A percentile compares a stretch with the other conserved stretches of the same genome.
Evolutionary conservation across 129 eudicot genomes (phyloP).

Genomic region (Arctium minus): DNA sequence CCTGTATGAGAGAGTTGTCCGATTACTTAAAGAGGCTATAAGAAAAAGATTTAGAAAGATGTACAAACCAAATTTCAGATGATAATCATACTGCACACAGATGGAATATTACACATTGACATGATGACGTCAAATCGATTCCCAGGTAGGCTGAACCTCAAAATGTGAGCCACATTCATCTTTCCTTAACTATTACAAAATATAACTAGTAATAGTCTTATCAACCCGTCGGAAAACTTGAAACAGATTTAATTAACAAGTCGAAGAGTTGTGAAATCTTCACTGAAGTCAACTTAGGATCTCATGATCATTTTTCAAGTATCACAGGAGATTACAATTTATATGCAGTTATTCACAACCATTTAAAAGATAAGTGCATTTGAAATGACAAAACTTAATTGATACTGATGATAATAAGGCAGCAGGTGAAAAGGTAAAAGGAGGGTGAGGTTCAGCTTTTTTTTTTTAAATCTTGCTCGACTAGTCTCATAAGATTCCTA

Average conservation of each 20-base stretch:
- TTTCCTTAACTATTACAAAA: background rate
- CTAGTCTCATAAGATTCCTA: background rate
- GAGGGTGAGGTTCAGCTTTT: background rate
- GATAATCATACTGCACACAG: constrained; percentile 8
- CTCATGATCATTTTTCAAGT: background rate
- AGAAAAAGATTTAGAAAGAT: background rate
- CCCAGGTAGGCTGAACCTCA: background rate
- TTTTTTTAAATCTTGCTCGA: background rate
- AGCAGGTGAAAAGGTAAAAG: background rate
- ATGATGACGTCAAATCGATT: background rate
- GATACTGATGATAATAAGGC: background rate
- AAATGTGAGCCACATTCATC: background rate
- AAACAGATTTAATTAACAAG: constrained; percentile 1
- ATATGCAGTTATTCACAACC: background rate
- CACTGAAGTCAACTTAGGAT: background rate
- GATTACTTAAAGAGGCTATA: background rate
- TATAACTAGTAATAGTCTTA: background rate
- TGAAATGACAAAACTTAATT: background rate
- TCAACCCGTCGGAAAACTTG: background rate
- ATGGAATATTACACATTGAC: background rate
- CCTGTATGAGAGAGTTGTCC: constrained; percentile 33
- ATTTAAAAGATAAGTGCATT: background rate
- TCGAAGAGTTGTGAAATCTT: background rate
- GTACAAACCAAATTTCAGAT: background rate
- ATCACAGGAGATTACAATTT: background rate